Evolutionary conservation across 2,329 filamentous ascomycete genomes (phyloP), one percentile per base, ranked within the genome.

Genomic region (Dothideomycetidae sp.): DNA sequence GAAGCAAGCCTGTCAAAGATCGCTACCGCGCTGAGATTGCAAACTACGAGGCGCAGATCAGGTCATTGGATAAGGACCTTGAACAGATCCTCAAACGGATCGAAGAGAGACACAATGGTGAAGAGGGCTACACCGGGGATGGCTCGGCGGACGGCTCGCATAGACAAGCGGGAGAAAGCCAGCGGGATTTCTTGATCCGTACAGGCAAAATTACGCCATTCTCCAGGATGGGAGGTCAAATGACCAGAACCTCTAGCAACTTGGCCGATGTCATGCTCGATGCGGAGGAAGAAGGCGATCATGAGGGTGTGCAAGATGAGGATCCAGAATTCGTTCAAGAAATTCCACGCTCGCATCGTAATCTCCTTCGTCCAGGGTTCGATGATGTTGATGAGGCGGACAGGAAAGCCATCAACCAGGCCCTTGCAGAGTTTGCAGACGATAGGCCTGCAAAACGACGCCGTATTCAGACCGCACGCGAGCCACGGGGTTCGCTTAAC

Each of bases 121-220:
- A 63, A 36, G 60, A 64, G 16, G 50, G 58, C 3, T 38, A 38
- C 26, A 29, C 28, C 14, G 29, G 13, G 10, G 12, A 5, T 19
- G 33, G 16, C 5, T 3, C 36, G 14, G 17, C 5, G 5, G 63
- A 60, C 32, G 70, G 68, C 17, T 74, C 70, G 36, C 67, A 69
- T 41, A 74, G 73, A 37, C 60, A 88, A 40, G 75, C 81, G 1
- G 81, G 81, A 42, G 90, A 96, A 61, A 84, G 73, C 15, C 76
- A 83, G 43, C 74, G 86, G 35, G 86, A 93, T 32, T 98, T 81
- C 54, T 70, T 98, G 32, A 90, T 98, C 33, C 76, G 90, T 17
- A 98, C 88, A 0, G 90, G 90, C 43, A 96, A 96, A 60, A 96
- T 98, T 48, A 98, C 90, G 0, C 90, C 90, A 0, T 98, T 98